phyloP scores from a whole-genome alignment of 805 yeast genomes.

The Yamadazyma ubonensis region DNA sequence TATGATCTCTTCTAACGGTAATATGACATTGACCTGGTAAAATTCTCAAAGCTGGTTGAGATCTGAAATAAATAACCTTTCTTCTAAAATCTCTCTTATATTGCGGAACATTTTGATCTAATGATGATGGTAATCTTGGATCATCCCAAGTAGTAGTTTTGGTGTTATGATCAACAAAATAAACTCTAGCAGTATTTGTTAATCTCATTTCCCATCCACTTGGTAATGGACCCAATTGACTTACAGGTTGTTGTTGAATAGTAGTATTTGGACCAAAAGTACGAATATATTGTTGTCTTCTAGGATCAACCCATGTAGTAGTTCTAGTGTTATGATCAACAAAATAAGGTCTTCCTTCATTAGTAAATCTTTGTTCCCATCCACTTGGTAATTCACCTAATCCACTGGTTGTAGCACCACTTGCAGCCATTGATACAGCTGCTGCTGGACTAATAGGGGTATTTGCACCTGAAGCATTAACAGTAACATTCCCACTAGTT shows the following conservation, averaged over 20 bases:
- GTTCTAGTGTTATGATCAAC: conserved; percentile 99
- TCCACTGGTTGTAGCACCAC: conserved; percentile 92
- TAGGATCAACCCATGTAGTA: conserved; percentile 99
- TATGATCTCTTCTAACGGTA: conserved; percentile 93
- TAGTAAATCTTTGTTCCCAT: conserved; percentile 98
- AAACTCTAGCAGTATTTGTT: conserved; percentile 97
- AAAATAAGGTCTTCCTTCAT: conserved; percentile 97
- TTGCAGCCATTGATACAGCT: conserved; percentile 66
- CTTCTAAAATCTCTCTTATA: conserved; percentile 98
- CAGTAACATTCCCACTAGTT: conserved; percentile 46
- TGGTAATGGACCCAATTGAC: conserved; percentile 96
- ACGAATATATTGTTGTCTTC: conserved; percentile 97
- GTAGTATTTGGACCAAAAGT: conserved; percentile 90
- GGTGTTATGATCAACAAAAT: conserved; percentile 98
- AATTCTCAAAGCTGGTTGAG: conserved; percentile 96
- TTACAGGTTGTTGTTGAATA: conserved; percentile 95
- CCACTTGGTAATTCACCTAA: conserved; percentile 97
- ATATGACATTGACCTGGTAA: conserved; percentile 98
- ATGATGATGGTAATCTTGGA: conserved; percentile 94
- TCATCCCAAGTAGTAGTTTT: conserved; percentile 99
- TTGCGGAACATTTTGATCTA: conserved; percentile 98
- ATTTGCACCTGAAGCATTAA: conserved; percentile 43
- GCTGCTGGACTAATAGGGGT: conserved; percentile 63
- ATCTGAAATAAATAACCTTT: conserved; percentile 94
- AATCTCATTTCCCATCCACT: conserved; percentile 99